Percentiles rank a stretch among this genome's conserved stretches.
Conservation (phyloP, 2,329 filamentous ascomycete species). For the Microsporum ferrugineum region DNA sequence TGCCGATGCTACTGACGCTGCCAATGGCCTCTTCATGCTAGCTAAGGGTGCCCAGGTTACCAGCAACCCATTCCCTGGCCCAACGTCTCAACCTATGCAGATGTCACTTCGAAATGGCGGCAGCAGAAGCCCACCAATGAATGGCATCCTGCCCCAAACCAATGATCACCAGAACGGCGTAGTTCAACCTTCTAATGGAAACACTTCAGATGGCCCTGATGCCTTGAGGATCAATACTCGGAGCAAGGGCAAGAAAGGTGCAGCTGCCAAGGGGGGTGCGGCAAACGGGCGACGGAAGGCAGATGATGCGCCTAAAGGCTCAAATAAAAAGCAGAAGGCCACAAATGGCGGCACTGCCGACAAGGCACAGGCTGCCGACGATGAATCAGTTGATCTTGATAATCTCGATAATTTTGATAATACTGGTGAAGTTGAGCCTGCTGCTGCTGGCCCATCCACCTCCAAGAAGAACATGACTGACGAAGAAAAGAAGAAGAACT, state of each 20-base stretch:
- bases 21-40: conserved; percentile 85
- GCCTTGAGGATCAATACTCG: conserved; percentile 50
- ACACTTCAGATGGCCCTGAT: conserved; percentile 60
- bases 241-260: conserved; percentile 58
- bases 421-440: conserved; percentile 37
- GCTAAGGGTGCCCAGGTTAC: conserved; percentile 53
- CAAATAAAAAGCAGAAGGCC: conserved; percentile 63
- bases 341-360: conserved; percentile 36
- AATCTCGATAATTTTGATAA: not conserved
- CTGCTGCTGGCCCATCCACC: conserved; percentile 32
- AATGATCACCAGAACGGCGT: conserved; percentile 10
- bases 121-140: conserved; percentile 28
- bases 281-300: conserved; percentile 66
- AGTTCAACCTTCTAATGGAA: conserved; percentile 57
- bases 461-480: conserved; percentile 80
- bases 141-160: not conserved
- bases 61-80: conserved; percentile 41
- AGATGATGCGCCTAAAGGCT: conserved; percentile 57
- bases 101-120: conserved; percentile 40
- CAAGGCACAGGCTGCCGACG: conserved; percentile 36
- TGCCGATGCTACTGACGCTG: conserved; percentile 84
- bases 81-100: conserved; percentile 34
- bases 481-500: conserved; percentile 97
- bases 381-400: conserved; percentile 44
- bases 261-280: conserved; percentile 34